Evolutionary conservation across 148 eudicot genomes (phyloP).

Genomic region (Rhododendron simsii): DNA sequence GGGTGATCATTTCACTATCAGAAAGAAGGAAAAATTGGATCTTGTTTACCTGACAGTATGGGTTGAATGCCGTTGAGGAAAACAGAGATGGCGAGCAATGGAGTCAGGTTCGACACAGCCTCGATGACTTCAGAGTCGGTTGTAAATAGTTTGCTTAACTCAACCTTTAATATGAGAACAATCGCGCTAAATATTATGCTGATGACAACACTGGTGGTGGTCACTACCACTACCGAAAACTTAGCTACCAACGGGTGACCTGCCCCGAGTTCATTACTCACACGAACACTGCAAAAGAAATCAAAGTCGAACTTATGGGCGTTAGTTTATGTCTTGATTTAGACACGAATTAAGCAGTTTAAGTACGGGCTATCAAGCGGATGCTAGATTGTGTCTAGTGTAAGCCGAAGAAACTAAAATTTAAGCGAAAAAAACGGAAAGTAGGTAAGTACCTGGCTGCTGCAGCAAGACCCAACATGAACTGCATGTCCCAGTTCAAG

Average conservation of each 20-base stretch:
- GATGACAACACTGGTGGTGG: conserved; percentile 38
- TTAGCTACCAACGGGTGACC: conserved; percentile 45
- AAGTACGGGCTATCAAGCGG: background rate
- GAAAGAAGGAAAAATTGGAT: background rate
- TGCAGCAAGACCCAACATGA: conserved; percentile 49
- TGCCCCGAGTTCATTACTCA: conserved; percentile 53
- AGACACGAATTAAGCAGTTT: background rate
- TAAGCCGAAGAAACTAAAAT: background rate
- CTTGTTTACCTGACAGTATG: conserved; percentile 8
- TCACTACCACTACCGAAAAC: conserved; percentile 44
- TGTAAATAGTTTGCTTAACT: conserved; percentile 42
- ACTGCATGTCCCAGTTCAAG: conserved; percentile 53
- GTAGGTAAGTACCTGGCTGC: conserved; percentile 38
- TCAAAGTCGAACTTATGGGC: background rate
- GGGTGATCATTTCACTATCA: background rate
- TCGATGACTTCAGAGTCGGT: conserved; percentile 38
- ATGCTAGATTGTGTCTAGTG: background rate
- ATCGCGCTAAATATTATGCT: conserved; percentile 30
- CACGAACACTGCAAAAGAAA: conserved; percentile 32
- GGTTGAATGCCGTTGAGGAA: conserved; percentile 49
- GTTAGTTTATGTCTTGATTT: background rate
- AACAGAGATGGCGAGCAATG: conserved; percentile 52
- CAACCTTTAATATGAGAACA: conserved; percentile 33
- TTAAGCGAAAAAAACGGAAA: background rate
- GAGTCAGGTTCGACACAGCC: conserved; percentile 37